These are phyloP conservation scores for Saccharomyces hybrid DNA, from an alignment of 1,139 yeast genomes.

Conservation along the genomic window DNA sequence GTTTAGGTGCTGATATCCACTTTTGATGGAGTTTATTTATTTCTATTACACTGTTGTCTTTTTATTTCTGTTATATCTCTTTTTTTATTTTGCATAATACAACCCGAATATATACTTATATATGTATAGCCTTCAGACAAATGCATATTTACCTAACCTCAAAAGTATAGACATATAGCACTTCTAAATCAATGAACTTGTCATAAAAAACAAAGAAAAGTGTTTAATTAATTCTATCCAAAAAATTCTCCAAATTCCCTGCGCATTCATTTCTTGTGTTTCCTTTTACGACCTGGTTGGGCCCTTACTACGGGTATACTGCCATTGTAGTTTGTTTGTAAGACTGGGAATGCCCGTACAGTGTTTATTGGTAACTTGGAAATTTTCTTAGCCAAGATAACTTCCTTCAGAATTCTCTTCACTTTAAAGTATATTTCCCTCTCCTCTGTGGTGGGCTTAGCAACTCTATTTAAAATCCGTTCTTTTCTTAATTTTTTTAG, in stretches of 20 bases:
- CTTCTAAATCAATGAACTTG: neutral
- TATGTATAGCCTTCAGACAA: neutral
- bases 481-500: slow-evolving; percentile 58
- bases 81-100: slow-evolving; percentile 4
- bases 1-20: slow-evolving; percentile 62
- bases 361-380: slow-evolving; percentile 24
- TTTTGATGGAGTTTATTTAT: slow-evolving; percentile 27
- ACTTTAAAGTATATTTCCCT: slow-evolving; percentile 43
- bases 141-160: slow-evolving; percentile 2
- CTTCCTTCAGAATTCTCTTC: slow-evolving; percentile 43
- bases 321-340: slow-evolving; percentile 70
- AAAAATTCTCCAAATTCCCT: slow-evolving; percentile 7
- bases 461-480: slow-evolving; percentile 40
- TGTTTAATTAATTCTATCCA: neutral
- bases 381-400: slow-evolving; percentile 31
- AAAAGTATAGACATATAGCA: neutral
- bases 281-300: slow-evolving; percentile 29
- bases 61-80: neutral
- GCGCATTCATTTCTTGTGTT: slow-evolving; percentile 26
- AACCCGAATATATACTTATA: neutral
- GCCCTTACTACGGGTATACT: slow-evolving; percentile 59
- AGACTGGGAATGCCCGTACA: slow-evolving; percentile 48
- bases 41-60: neutral
- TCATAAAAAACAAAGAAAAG: neutral
- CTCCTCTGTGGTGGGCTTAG: slow-evolving; percentile 40